phyloP scores from a whole-genome alignment of 1,284 basidiomycete genomes.

The Golubevia sp. region DNA sequence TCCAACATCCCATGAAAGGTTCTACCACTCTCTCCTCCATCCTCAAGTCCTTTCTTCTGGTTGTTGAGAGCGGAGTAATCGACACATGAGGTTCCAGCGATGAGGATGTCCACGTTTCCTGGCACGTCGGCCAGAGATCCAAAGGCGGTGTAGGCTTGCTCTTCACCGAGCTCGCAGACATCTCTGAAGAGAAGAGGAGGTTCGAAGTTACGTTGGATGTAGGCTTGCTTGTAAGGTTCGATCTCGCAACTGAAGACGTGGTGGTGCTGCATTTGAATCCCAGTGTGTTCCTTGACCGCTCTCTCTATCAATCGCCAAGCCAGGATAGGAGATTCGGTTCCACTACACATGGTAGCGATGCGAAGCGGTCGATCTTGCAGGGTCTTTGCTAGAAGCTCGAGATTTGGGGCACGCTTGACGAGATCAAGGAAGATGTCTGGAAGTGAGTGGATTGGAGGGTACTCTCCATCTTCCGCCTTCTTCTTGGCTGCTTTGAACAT shows the following conservation, averaged over 20 bases:
- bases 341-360: conserved; percentile 95
- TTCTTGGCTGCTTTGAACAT: not conserved
- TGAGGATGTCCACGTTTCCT: conserved; percentile 80
- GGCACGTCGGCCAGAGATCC: conserved; percentile 83
- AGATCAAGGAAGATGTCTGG: conserved; percentile 84
- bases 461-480: not conserved
- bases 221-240: conserved; percentile 96
- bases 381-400: conserved; percentile 66
- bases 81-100: conserved; percentile 93
- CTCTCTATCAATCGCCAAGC: conserved; percentile 81
- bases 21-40: conserved; percentile 49
- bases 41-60: conserved; percentile 73
- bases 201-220: conserved; percentile 90
- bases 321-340: conserved; percentile 89
- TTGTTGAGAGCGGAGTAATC: conserved; percentile 96
- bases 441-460: conserved; percentile 52
- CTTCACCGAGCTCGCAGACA: conserved; percentile 79
- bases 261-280: conserved; percentile 73
- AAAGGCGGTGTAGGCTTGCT: conserved; percentile 76
- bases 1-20: conserved; percentile 74
- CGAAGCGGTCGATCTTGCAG: conserved; percentile 82
- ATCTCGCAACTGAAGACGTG: conserved; percentile 98
- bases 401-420: conserved; percentile 71
- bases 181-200: conserved; percentile 90
- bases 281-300: conserved; percentile 74